phyloP scores from a whole-genome alignment of 805 yeast genomes.

The Myxozyma monticola region DNA sequence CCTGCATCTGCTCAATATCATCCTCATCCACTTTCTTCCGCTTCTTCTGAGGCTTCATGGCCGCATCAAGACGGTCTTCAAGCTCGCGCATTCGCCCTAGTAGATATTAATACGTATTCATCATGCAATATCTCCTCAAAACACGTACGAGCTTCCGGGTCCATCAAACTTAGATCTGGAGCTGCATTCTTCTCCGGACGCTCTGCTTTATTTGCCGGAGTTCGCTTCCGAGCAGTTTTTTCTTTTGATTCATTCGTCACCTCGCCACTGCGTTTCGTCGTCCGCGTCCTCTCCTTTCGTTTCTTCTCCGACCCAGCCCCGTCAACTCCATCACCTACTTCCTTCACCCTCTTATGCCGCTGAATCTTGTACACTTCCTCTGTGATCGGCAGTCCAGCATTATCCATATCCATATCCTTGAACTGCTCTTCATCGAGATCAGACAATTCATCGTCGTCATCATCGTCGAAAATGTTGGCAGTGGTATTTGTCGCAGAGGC shows the following conservation, averaged over 20 bases:
- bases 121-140: background rate
- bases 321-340: slow-evolving; percentile 20
- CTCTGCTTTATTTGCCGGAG: slow-evolving; percentile 23
- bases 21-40: slow-evolving; percentile 80
- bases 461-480: slow-evolving; percentile 13
- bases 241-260: background rate
- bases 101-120: slow-evolving; percentile 26
- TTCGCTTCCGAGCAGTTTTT: slow-evolving; percentile 2
- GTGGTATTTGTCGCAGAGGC: background rate
- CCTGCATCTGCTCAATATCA: slow-evolving; percentile 93
- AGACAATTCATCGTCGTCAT: slow-evolving; percentile 39
- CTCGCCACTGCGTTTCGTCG: slow-evolving; percentile 6
- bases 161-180: slow-evolving; percentile 8
- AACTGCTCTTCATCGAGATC: slow-evolving; percentile 44
- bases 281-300: slow-evolving; percentile 23
- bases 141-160: slow-evolving; percentile 21
- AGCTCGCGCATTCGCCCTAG: slow-evolving; percentile 66
- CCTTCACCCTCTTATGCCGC: slow-evolving; percentile 38
- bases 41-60: slow-evolving; percentile 59
- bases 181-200: slow-evolving; percentile 10
- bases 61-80: slow-evolving; percentile 77
- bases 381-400: slow-evolving; percentile 38
- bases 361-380: slow-evolving; percentile 43
- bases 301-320: slow-evolving; percentile 19
- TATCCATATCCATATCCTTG: slow-evolving; percentile 37